Base-by-base conservation (phyloP, 208 protist species). In the Trypanosomatidae sp. region DNA sequence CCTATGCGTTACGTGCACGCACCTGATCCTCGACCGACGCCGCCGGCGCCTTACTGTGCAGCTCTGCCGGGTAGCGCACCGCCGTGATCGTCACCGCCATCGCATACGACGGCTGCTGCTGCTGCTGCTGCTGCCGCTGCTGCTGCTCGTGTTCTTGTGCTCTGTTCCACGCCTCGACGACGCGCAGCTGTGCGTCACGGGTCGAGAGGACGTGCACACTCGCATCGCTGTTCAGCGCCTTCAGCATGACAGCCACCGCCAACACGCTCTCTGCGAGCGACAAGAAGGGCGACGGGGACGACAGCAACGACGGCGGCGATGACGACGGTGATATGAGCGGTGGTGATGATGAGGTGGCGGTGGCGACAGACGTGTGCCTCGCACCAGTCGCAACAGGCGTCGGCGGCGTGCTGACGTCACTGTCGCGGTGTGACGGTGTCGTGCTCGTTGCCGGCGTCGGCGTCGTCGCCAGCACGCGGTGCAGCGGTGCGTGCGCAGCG, bases 201-300 rank as follows among this genome's bases (percentile, higher is more conserved):
- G 68, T 64, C 20, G 75, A 83, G 11, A 93, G 48, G 6, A 93
- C 53, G 45, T 93, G 84, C 24, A 93, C 64, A 22, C 71, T 67
- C 3, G 63, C 41, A 33, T 89, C 79, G n/a, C 76, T 72, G 52
- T 89, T 93, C 19, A 93, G 61, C 23, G 69, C 65, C 43, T 93
- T 89, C 4, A 93, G 56, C 84, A 93, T 93, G 7, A 64, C 70
- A 10, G 79, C 84, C 18, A 89, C 84, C 7, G 84, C 66, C 16
- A 83, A 52, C 11, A 88, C 79, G 10, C 78, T 66, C 48, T 88
- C 76, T 3, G 69, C 57, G 1, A n/a, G n/a, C n/a, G n/a, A n/a
- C n/a, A n/a, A n/a, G n/a, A n/a, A n/a, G n/a, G n/a, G n/a, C n/a
- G n/a, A n/a, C n/a, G n/a, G n/a, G n/a, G n/a, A n/a, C n/a, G n/a